Percentiles rank a stretch among this genome's conserved stretches.
Evolutionary conservation across 2,329 filamentous ascomycete genomes (phyloP).

Genomic region (Cladorrhinum sp.): DNA sequence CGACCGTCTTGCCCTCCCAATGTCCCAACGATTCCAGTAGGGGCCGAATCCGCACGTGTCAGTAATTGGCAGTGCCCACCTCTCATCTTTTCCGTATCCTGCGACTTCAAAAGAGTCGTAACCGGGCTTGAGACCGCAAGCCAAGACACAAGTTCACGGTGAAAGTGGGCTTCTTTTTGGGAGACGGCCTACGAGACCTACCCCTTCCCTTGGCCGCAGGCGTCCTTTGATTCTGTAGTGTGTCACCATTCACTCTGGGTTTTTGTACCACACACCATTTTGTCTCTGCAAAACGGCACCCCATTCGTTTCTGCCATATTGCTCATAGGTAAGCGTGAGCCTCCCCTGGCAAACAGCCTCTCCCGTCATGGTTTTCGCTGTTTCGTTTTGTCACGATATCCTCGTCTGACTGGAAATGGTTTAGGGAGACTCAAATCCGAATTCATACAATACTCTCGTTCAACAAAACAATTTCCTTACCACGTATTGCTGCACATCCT

Average conservation of each 20-base stretch:
- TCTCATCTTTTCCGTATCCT: constrained; percentile 7
- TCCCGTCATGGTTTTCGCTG: neutral
- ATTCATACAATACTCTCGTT: constrained; percentile 9
- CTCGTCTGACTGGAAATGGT: neutral
- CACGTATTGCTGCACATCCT: constrained; percentile 2
- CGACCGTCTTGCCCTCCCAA: constrained; percentile 17
- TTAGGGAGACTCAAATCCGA: neutral
- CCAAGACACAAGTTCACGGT: constrained; percentile 39
- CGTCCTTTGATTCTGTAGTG: constrained; percentile 47
- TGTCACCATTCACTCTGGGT: constrained; percentile 27
- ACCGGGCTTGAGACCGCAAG: constrained; percentile 19
- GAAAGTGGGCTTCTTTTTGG: constrained; percentile 43
- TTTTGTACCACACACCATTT: neutral
- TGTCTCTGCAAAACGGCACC: constrained; percentile 1
- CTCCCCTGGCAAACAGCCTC: neutral
- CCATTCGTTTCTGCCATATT: constrained; percentile 4
- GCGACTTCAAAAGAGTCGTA: constrained; percentile 23
- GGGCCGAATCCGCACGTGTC: constrained; percentile 25
- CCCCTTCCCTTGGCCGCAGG: constrained; percentile 50
- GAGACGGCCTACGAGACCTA: constrained; percentile 40
- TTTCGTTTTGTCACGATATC: neutral
- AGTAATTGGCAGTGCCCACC: constrained; percentile 24
- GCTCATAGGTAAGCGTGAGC: constrained; percentile 13
- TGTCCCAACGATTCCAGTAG: constrained; percentile 25
- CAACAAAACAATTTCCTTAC: constrained; percentile 24